These are phyloP conservation scores for Dactylellina sp. DNA, from an alignment of 2,329 filamentous ascomycete genomes.

Conservation along the genomic window DNA sequence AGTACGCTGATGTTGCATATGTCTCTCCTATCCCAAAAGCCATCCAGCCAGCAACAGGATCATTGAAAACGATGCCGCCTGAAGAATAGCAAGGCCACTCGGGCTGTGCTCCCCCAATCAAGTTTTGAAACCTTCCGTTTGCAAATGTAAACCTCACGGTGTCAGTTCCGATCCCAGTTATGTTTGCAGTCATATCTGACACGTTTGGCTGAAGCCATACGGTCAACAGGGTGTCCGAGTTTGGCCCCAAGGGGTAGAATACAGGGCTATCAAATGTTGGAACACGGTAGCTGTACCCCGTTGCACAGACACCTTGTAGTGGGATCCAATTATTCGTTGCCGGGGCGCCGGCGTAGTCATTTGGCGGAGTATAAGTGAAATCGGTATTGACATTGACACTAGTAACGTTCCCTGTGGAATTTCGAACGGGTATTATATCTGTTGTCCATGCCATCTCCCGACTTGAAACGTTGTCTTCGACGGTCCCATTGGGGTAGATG, in stretches of 20 bases:
- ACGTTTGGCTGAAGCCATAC: constrained; percentile 41
- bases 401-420: constrained; percentile 32
- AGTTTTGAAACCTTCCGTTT: constrained; percentile 34
- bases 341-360: constrained; percentile 28
- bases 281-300: neutral
- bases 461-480: constrained; percentile 14
- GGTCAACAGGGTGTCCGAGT: constrained; percentile 13
- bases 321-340: constrained; percentile 37
- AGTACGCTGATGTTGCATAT: constrained; percentile 1
- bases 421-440: constrained; percentile 32
- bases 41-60: constrained; percentile 15
- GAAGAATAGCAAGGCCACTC: constrained; percentile 36
- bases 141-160: constrained; percentile 29
- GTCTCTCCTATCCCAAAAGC: constrained; percentile 6
- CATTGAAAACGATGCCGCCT: constrained; percentile 27
- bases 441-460: constrained; percentile 33
- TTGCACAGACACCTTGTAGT: constrained; percentile 25
- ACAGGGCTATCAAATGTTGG: neutral
- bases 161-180: constrained; percentile 36
- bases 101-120: constrained; percentile 40
- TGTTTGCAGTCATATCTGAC: constrained; percentile 32
- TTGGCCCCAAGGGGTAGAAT: constrained; percentile 12
- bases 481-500: constrained; percentile 35
- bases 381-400: constrained; percentile 37
- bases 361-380: constrained; percentile 32